Conservation (phyloP, 2,329 filamentous ascomycete genomes). For the Aspergillus felis region DNA sequence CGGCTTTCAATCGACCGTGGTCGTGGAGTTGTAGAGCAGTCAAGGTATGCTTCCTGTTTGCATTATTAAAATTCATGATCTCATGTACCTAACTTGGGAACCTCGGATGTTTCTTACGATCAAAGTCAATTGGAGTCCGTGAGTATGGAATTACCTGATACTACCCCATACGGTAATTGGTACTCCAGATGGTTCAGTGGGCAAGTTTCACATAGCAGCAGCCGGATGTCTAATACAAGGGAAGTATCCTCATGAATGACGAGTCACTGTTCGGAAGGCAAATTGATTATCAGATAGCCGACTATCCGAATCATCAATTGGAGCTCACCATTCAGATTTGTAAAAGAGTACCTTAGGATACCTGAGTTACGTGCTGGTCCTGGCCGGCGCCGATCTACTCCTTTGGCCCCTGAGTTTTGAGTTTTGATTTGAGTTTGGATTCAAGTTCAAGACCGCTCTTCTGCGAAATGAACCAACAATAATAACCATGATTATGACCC, state of each 20-base stretch:
- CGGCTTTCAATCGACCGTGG: neutral
- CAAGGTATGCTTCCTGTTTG: too few species aligned
- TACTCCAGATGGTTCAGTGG: too few species aligned
- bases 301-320: neutral
- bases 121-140: neutral
- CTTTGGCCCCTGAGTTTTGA: constrained; percentile 11
- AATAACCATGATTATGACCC: constrained; percentile 6
- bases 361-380: too few species aligned
- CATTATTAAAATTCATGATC: too few species aligned
- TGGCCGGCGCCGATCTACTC: neutral
- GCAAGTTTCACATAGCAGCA: too few species aligned
- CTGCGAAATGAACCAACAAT: constrained; percentile 7
- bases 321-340: neutral
- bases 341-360: neutral
- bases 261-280: neutral
- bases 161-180: neutral
- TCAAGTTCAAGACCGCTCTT: constrained; percentile 5
- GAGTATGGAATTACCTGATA: too few species aligned
- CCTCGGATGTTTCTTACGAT: neutral
- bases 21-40: neutral
- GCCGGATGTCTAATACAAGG: too few species aligned
- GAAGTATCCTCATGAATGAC: neutral
- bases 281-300: neutral
- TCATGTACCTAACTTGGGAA: too few species aligned
- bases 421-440: constrained; percentile 4